A percentile compares a stretch with the other conserved stretches of the same genome.
These are phyloP conservation scores for Begonia fuchsioides DNA, from an alignment of 306 rosid genomes.

Conservation along the genomic window DNA sequence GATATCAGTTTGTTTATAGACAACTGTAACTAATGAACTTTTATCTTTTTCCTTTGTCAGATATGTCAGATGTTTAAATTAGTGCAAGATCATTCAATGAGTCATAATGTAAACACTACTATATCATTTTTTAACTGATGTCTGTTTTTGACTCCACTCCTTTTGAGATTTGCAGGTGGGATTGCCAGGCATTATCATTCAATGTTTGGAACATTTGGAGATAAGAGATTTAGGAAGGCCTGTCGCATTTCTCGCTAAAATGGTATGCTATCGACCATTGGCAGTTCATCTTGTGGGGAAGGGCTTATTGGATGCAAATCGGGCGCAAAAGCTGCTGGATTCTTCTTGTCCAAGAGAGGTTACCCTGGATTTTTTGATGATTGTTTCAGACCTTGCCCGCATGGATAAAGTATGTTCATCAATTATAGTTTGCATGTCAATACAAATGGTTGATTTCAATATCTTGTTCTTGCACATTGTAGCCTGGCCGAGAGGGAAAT, in stretches of 20 bases:
- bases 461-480: no score
- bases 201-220: conserved; percentile 63
- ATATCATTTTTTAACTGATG: no score
- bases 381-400: conserved; percentile 91
- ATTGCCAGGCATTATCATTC: conserved; percentile 53
- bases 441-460: no score
- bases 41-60: no score
- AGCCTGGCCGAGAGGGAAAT: no score
- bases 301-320: conserved; percentile 63
- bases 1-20: no score
- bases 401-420: conserved; percentile 65
- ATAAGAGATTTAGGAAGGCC: conserved; percentile 63
- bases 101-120: no score
- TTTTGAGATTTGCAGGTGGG: conserved; percentile 54
- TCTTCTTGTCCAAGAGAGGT: conserved; percentile 59
- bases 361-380: conserved; percentile 65
- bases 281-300: conserved; percentile 73
- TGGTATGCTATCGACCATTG: conserved; percentile 64
- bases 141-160: no score
- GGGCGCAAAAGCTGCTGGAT: conserved; percentile 63
- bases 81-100: no score
- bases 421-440: no score
- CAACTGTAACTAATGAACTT: no score
- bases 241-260: conserved; percentile 87
- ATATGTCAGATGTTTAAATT: no score